phyloP scores from a whole-genome alignment of 2,329 filamentous ascomycete species.

The Paracamarosporium sp. region DNA sequence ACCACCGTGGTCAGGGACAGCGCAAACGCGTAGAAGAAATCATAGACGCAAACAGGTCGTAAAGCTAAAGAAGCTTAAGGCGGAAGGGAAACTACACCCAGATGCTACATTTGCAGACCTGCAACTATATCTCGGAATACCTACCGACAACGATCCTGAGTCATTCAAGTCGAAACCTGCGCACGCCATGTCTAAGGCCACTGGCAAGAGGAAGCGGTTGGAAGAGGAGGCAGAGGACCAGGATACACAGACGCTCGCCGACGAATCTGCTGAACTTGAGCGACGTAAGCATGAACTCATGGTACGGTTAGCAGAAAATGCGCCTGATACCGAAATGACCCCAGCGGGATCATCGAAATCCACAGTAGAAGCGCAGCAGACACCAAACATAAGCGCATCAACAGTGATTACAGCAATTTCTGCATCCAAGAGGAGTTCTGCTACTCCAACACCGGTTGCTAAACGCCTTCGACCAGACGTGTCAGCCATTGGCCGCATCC shows the following conservation, averaged over 20 bases:
- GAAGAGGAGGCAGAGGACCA: constrained; percentile 30
- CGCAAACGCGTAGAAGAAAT: constrained; percentile 63
- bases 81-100: constrained; percentile 58
- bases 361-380: background rate
- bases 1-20: constrained; percentile 59
- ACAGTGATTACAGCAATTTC: constrained; percentile 13
- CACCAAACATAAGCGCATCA: background rate
- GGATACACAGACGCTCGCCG: background rate
- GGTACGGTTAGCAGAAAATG: constrained; percentile 19
- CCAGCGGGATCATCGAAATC: background rate
- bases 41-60: constrained; percentile 58
- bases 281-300: constrained; percentile 31
- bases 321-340: background rate
- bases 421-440: background rate
- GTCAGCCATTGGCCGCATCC: constrained; percentile 36
- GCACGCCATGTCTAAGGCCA: constrained; percentile 13
- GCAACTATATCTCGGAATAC: constrained; percentile 53
- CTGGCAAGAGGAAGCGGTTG: constrained; percentile 32
- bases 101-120: constrained; percentile 61
- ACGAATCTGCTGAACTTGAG: constrained; percentile 26
- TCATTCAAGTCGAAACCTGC: background rate
- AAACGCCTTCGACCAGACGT: constrained; percentile 35
- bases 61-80: constrained; percentile 60
- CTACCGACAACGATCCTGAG: background rate
- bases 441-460: constrained; percentile 7